Evolutionary conservation across 331 rosid species (phyloP), one percentile per base, ranked within the genome.

Genomic region (Saraca asoca): DNA sequence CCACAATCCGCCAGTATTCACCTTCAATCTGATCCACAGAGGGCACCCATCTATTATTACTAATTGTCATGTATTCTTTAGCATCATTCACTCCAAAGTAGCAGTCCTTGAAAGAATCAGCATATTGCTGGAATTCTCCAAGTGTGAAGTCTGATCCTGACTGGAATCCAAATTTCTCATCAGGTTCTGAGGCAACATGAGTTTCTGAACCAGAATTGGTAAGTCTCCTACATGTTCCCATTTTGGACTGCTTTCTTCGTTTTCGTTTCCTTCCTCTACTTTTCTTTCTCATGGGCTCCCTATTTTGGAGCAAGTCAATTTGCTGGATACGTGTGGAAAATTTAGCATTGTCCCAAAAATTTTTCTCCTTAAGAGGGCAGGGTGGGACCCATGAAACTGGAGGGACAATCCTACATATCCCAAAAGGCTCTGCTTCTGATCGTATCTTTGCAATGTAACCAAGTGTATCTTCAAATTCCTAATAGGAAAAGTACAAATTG

Each of bases 391-490:
- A 94, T 24, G 81, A 80, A 72, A 86, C 46, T 12, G 98, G 98
- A 57, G 98, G 98, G 72, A 94, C 97, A 77, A 94, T 88, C 84
- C 96, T 83, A 76, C 98, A 94, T 84, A 94, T 94, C 57, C 97
- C 98, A 80, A 80, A 75, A 7, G 85, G 72, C 72, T 90, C 95
- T 49, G 98, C 98, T 78, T 53, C 44, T 14, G 86, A 81, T 6
- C 96, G 86, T 48, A 94, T 88, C 81, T 81, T 90, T 55, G 90
- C 96, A 59, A 94, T 90, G 83, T 90, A 94, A 64, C 84, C 83
- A 19, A 94, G 79, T 48, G 98, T 84, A 63, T 90, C 92, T 68
- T 85, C 88, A 73, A 94, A 94, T 62, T 94, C 98, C 98, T 93
- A 69, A 52, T 8, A 7, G 58, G 17, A 48, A 49, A 7, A 66